Conservation (phyloP, 179 eudicot species). For the Silene noctiflora region DNA sequence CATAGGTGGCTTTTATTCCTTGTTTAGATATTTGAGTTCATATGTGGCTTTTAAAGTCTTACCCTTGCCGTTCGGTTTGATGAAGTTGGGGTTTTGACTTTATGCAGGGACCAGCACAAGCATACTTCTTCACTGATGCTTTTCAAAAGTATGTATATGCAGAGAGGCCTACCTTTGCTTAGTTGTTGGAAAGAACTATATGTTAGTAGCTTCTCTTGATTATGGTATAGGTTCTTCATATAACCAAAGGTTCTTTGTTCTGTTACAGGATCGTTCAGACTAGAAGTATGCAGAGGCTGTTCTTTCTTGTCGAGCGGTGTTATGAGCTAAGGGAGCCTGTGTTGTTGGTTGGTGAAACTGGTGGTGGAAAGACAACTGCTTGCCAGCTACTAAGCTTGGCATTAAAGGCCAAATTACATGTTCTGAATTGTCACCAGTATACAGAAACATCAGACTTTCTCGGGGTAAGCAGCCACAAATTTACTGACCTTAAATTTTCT, state of each 20-base stretch:
- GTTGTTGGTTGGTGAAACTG: constrained; percentile 96
- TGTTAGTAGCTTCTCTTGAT: not conserved
- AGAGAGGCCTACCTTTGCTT: not conserved
- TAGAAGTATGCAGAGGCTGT: constrained; percentile 78
- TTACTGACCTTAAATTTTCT: not conserved
- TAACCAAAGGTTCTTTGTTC: constrained; percentile 18
- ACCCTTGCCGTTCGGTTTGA: not conserved
- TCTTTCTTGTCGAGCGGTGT: constrained; percentile 80
- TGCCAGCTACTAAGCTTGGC: constrained; percentile 78
- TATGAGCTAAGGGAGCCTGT: constrained; percentile 91
- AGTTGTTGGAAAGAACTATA: not conserved
- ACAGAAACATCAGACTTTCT: constrained; percentile 98
- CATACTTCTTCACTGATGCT: constrained; percentile 10
- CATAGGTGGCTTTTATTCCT: not conserved
- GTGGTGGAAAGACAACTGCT: constrained; percentile 97
- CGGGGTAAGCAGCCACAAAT: constrained; percentile 56
- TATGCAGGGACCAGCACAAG: constrained; percentile 23
- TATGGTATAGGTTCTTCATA: not conserved
- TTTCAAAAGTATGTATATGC: constrained; percentile 28
- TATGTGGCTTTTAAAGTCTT: no score
- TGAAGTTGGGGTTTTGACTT: constrained; percentile 14
- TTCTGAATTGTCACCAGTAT: constrained; percentile 90
- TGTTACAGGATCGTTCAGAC: constrained; percentile 77
- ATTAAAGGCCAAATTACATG: constrained; percentile 59
- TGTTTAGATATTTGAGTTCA: not conserved